phyloP scores from a whole-genome alignment of 768 basidiomycete species.

The Russula ochroleuca region DNA sequence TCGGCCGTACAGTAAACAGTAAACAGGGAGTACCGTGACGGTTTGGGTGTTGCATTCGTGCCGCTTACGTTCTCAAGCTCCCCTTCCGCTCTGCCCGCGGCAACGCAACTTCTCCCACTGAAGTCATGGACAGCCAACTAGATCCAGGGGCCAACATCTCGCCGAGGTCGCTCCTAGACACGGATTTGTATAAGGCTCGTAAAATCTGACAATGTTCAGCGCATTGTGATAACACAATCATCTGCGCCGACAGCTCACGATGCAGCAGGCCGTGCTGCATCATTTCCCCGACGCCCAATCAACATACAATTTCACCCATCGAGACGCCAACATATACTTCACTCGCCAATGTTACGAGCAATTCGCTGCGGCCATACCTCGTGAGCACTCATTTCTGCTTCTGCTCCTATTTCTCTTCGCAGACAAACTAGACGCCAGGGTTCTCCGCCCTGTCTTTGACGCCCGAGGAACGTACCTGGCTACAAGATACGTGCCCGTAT shows the following conservation, averaged over 20 bases:
- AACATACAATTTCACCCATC: constrained; percentile 78
- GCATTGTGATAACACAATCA: constrained; percentile 4
- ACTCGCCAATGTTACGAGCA: constrained; percentile 58
- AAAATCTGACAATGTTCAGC: background rate
- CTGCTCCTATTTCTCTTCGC: background rate
- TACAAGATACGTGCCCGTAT: constrained; percentile 66
- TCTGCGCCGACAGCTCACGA: constrained; percentile 59
- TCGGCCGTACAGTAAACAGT: too few species aligned
- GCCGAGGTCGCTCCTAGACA: constrained; percentile 72
- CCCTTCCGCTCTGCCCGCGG: background rate
- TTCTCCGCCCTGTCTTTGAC: constrained; percentile 63
- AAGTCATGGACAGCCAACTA: constrained; percentile 8
- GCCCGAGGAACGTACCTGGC: constrained; percentile 59
- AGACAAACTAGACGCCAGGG: constrained; percentile 42
- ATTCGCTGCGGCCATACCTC: constrained; percentile 51
- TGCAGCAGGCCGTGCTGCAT: constrained; percentile 87
- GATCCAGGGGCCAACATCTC: constrained; percentile 23
- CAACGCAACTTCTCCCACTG: background rate
- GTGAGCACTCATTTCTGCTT: constrained; percentile 38
- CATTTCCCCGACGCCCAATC: constrained; percentile 71
- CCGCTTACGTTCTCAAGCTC: background rate
- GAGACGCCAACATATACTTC: constrained; percentile 61
- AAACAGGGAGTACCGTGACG: too few species aligned
- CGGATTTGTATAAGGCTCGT: constrained; percentile 82
- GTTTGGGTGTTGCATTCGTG: background rate